Evolutionary conservation across 2,329 filamentous ascomycete species (phyloP).

Genomic region (Acephala macrosclerotiorum): DNA sequence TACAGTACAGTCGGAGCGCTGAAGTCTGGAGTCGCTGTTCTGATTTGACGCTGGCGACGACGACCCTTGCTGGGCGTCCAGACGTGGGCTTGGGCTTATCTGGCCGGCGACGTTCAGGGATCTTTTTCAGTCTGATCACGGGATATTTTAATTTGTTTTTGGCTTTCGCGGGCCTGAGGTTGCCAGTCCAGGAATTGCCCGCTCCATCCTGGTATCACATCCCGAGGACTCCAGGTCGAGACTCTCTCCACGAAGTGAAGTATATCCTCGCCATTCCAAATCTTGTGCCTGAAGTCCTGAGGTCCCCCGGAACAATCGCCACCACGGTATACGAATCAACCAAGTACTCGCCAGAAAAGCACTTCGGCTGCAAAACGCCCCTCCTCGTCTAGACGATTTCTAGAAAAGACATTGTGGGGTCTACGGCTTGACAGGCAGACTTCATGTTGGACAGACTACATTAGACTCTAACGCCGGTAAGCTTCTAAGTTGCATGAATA

Average conservation of each 20-base stretch:
- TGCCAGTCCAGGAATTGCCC: neutral
- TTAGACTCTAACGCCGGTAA: constrained; percentile 9
- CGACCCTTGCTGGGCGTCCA: constrained; percentile 4
- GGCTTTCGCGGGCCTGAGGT: neutral
- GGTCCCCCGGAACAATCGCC: neutral
- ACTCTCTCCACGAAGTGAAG: neutral
- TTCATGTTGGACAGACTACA: constrained; percentile 10
- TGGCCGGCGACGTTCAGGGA: neutral
- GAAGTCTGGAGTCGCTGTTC: neutral
- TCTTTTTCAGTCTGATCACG: constrained; percentile 1
- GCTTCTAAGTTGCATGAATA: constrained; percentile 7
- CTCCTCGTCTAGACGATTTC: neutral
- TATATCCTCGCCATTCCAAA: constrained; percentile 4
- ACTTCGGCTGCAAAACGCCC: neutral
- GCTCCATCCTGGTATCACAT: neutral
- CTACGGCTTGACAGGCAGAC: neutral
- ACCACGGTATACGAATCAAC: neutral
- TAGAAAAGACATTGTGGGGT: neutral
- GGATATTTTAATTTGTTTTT: neutral
- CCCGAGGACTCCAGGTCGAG: neutral
- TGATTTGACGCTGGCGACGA: neutral
- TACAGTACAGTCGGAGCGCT: neutral
- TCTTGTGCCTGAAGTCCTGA: no score
- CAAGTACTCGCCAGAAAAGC: neutral
- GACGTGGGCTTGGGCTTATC: neutral